Evolutionary conservation across 176 grass and related monocot species (phyloP), one percentile per base, ranked within the genome.

Genomic region (Miscanthus lutarioriparius): DNA sequence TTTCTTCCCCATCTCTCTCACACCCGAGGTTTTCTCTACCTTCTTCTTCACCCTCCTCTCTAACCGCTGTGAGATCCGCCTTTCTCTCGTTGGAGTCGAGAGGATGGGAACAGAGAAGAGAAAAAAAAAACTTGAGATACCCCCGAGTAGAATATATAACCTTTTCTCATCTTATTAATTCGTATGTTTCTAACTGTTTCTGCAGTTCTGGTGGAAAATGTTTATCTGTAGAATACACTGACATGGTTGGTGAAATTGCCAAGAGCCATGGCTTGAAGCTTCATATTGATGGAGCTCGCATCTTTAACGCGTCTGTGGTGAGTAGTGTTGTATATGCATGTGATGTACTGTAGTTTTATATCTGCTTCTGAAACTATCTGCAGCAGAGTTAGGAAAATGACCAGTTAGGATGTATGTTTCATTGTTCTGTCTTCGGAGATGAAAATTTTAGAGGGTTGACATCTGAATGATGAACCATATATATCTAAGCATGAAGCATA

Each of bases 221-320:
- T 30, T 66, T 96, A 22, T 88, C 93, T 14, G 86, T 56, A 22
- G 91, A 96, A 77, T 96, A 99, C 47, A 96, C 88, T 13, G 93
- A 99, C 53, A 89, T 78, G 78, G 93, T 99, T 26, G 93, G 93
- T 12, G 88, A 92, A 44, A 74, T 99, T 44, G 93, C 88, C 37
- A 87, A 86, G 81, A 91, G 59, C 33, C 91, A 94, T 92, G 96
- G 91, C 16, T 51, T 99, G 64, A 99, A 96, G 67, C 94, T 99
- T 79, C 96, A 99, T 69, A 99, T 99, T 51, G 96, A 96, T 59
- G 96, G 96, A 71, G 93, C 96, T 74, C 96, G 96, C 32, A 99
- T 99, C 66, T 99, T 99, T 51, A 96, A 99, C 66, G 96, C 96
- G 33, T 90, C 96, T 26, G 91, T 94, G 85, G 96, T 96, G 89